Conservation (phyloP, 768 basidiomycete genomes). For the Tylopilus felleus region DNA sequence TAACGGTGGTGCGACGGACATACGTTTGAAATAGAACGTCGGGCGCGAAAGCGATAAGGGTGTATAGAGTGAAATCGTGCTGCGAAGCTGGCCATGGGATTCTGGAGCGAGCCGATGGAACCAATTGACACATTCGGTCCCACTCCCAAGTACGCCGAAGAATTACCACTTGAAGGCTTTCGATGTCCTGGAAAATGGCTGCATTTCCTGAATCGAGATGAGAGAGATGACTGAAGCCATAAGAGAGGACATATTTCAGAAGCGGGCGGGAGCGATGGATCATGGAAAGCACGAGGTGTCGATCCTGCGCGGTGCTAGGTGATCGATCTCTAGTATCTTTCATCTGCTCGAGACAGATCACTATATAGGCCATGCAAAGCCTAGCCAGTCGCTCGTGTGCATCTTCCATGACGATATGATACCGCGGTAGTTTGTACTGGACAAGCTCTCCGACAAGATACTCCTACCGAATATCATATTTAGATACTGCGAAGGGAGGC, state of each 20-base stretch:
- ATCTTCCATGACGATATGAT: conserved; percentile 9
- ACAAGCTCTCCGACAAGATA: conserved; percentile 12
- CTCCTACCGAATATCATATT: conserved; percentile 4
- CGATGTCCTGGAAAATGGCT: background rate
- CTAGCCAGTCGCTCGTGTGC: conserved; percentile 5
- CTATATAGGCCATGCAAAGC: conserved; percentile 11
- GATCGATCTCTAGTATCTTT: background rate
- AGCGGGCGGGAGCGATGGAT: background rate
- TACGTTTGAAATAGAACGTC: background rate
- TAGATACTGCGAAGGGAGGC: too few species aligned
- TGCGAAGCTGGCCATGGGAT: conserved; percentile 2
- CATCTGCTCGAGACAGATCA: conserved; percentile 4
- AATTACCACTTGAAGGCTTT: background rate
- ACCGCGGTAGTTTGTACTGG: background rate
- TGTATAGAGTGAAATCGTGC: conserved; percentile 6
- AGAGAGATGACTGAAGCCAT: conserved; percentile 8
- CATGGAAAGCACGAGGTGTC: background rate
- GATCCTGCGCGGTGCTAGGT: background rate
- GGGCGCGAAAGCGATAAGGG: conserved; percentile 3
- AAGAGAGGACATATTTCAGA: conserved; percentile 7
- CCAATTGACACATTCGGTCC: background rate
- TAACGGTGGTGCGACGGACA: background rate
- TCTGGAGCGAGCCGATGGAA: background rate
- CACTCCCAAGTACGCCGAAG: background rate
- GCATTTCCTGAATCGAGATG: background rate